These are phyloP conservation scores for Ananas comosus DNA, from an alignment of 176 grass and related monocot species.

Conservation along the genomic window DNA sequence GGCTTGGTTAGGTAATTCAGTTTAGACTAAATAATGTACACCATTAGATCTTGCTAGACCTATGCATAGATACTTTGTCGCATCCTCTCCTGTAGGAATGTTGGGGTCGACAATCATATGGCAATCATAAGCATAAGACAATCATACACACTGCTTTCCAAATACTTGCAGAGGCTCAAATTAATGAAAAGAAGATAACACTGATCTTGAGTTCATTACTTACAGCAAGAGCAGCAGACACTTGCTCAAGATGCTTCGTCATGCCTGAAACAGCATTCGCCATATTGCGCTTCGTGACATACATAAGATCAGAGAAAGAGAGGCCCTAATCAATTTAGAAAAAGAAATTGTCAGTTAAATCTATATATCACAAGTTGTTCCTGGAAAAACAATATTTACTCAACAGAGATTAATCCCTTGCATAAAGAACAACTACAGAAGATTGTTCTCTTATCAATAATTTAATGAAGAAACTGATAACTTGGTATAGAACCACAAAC, in stretches of 20 bases:
- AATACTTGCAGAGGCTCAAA: not conserved
- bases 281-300: conserved; percentile 92
- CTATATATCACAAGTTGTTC: not conserved
- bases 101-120: not conserved
- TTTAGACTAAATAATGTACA: too few relatives aligned
- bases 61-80: too few relatives aligned
- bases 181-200: not conserved
- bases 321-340: conserved; percentile 43
- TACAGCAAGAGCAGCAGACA: conserved; percentile 74
- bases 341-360: not conserved
- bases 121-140: conserved; percentile 1
- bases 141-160: not conserved
- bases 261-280: conserved; percentile 78
- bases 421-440: not conserved
- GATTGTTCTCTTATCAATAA: too few relatives aligned
- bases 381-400: not conserved
- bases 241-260: conserved; percentile 91
- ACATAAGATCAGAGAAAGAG: conserved; percentile 87
- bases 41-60: too few relatives aligned
- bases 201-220: conserved; percentile 23
- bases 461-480: too few relatives aligned
- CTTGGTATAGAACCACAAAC: too few relatives aligned
- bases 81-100: too few relatives aligned
- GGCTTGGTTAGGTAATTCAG: too few relatives aligned
- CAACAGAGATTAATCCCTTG: not conserved